Base-by-base conservation (phyloP, 2,329 filamentous ascomycete genomes). In the Penicillium decumbens region DNA sequence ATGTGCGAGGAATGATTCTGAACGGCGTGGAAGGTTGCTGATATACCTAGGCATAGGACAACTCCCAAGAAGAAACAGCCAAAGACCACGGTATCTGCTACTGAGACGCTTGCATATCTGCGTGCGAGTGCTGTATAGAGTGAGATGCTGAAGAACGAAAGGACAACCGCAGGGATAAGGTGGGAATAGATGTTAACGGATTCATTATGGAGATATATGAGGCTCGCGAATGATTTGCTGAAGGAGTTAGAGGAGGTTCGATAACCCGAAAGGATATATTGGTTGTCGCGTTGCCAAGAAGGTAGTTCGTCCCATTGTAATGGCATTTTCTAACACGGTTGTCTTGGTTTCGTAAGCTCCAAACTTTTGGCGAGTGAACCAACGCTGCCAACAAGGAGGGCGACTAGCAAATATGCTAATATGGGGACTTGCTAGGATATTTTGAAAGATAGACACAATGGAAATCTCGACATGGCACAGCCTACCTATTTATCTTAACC, bases 1-100 rank as follows among this genome's bases (percentile, higher is more conserved):
- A 66, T 43, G 10, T 44, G 29, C 20, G 53, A 38, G 25, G 63
- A 64, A 48, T 69, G 64, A 45, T 64, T 67, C 40, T 59, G 58
- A 25, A 67, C 39, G 20, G 59, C 63, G 47, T 69, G 65, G 43
- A 63, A 48, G 1, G 37, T 38, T 3, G 50, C 41, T 18, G 53
- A 55, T n/a, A 48, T 27, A 1, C 40, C 37, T 7, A 50, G 42
- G 27, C 50, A 53, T 1, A 41, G 37, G 8, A 47, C 43, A 6
- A 51, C 53, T 1, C 50, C 41, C 25, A 45, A 43, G 45, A 62
- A 48, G 24, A 60, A 61, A 28, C 57, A 53, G 5, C 50, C 32
- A 33, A 65, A 57, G 29, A 58, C 49, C 5, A 57, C 41, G 38
- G 55, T 43, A 52, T 65, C 56, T 4, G 24, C 40, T 15, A 33